phyloP scores from a whole-genome alignment of 352 stramenopile species.

The Elongisporangium anandrum region DNA sequence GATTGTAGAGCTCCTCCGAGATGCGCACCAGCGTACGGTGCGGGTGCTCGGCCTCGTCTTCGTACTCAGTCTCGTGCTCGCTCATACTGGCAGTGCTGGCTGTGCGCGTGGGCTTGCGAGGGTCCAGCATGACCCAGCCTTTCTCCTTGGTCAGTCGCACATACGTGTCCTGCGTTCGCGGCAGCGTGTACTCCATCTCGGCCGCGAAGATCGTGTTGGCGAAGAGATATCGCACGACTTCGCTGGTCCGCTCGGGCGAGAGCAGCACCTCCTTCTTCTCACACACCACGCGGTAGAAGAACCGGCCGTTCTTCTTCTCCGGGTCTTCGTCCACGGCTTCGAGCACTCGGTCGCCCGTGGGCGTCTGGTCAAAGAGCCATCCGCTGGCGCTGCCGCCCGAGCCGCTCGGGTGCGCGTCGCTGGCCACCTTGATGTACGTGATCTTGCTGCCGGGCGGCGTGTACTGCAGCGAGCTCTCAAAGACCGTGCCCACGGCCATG shows the following conservation, averaged over 20 bases:
- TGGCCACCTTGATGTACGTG: conserved; percentile 79
- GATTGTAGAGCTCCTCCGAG: conserved; percentile 73
- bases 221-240: conserved; percentile 63
- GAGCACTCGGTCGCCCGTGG: conserved; percentile 58
- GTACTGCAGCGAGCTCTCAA: conserved; percentile 78
- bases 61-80: conserved; percentile 8
- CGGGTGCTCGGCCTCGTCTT: background rate
- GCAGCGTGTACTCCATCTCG: conserved; percentile 81
- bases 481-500: conserved; percentile 63
- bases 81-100: conserved; percentile 10
- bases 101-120: conserved; percentile 14
- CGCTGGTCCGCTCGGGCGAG: conserved; percentile 61
- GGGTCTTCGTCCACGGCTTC: conserved; percentile 68
- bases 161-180: conserved; percentile 66
- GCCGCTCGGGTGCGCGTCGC: conserved; percentile 27
- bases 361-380: conserved; percentile 67
- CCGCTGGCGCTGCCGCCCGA: conserved; percentile 40
- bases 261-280: conserved; percentile 73
- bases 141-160: conserved; percentile 75
- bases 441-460: conserved; percentile 68
- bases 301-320: conserved; percentile 78
- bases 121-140: conserved; percentile 66
- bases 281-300: conserved; percentile 71
- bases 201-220: conserved; percentile 65
- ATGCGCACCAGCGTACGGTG: conserved; percentile 51